Evolutionary conservation across 805 yeast genomes (phyloP), one percentile per base, ranked within the genome.

Genomic region (Monosporozyma servazzii): DNA sequence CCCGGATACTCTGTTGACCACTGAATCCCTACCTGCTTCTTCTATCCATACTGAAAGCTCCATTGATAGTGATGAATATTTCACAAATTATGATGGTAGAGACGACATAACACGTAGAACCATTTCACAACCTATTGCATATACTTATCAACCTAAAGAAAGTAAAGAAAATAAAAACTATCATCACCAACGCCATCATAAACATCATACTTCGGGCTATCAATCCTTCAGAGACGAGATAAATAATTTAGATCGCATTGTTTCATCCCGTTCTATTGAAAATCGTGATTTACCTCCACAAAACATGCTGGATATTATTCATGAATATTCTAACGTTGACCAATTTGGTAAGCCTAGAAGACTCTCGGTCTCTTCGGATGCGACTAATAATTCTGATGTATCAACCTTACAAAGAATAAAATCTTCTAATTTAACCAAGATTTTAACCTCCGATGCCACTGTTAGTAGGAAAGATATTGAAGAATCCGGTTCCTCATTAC

Each of bases 291-390:
- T 63, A 53, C 76, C 78, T 2, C 57, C 79, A 1, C 75, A 78
- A 54, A 69, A 59, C 10, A 66, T 76, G 48, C 58, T 65, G 30
- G 79, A 76, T 51, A 69, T 80, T n/a, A 75, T 80, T 41, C 63
- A 70, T 36, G 77, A 76, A 47, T 80, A 79, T 56, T 63, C 71
- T 0, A 62, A 64, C 45, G 68, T 63, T 4, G 70, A 68, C 49
- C 68, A 65, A 50, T 64, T 54, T 45, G 71, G 71, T 31, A 53
- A 57, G 15, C 56, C 52, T 18, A 61, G 68, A 52, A 57, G 55
- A 41, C 54, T 53, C 21, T 55, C 63, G 3, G 42, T 53, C 1
- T 27, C 50, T 18, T 48, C 53, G 1, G 31, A 33, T 5, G 27
- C 18, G 3, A n/a, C 43, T 3, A 31, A 17, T 23, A 33, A 41